Conservation (phyloP, 2,329 filamentous ascomycete species). For the Neofusicoccum laricinum region DNA sequence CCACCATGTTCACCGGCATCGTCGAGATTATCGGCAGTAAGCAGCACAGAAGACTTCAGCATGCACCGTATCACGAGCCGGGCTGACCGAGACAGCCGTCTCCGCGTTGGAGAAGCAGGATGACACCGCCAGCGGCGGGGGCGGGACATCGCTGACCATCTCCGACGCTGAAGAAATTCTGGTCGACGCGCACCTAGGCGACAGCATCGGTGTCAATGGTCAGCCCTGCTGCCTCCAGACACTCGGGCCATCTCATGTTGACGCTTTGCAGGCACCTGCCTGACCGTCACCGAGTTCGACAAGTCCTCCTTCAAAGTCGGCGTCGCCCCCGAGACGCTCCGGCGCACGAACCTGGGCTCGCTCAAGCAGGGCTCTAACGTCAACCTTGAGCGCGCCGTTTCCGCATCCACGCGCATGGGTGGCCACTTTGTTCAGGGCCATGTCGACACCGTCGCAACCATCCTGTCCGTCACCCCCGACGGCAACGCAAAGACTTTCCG, state of each 20-base stretch:
- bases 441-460: slow-evolving; percentile 82
- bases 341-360: slow-evolving; percentile 87
- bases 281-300: slow-evolving; percentile 79
- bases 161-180: slow-evolving; percentile 72
- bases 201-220: slow-evolving; percentile 94
- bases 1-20: slow-evolving; percentile 81
- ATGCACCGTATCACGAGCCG: slow-evolving; percentile 11
- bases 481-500: slow-evolving; percentile 89
- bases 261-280: slow-evolving; percentile 62
- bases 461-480: slow-evolving; percentile 71
- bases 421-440: slow-evolving; percentile 98
- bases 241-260: not conserved
- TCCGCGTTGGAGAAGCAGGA: slow-evolving; percentile 77
- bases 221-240: not conserved
- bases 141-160: slow-evolving; percentile 89
- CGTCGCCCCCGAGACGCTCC: slow-evolving; percentile 91
- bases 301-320: slow-evolving; percentile 76
- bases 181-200: slow-evolving; percentile 77
- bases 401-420: slow-evolving; percentile 90
- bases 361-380: slow-evolving; percentile 66
- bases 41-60: slow-evolving; percentile 34
- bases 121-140: slow-evolving; percentile 64
- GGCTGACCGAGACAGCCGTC: slow-evolving; percentile 62
- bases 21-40: slow-evolving; percentile 73
- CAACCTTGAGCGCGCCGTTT: slow-evolving; percentile 92